Percentiles rank a stretch among this genome's conserved stretches.
These are phyloP conservation scores for Wickerhamomyces tratensis DNA, from an alignment of 805 yeast species.

Conservation along the genomic window DNA sequence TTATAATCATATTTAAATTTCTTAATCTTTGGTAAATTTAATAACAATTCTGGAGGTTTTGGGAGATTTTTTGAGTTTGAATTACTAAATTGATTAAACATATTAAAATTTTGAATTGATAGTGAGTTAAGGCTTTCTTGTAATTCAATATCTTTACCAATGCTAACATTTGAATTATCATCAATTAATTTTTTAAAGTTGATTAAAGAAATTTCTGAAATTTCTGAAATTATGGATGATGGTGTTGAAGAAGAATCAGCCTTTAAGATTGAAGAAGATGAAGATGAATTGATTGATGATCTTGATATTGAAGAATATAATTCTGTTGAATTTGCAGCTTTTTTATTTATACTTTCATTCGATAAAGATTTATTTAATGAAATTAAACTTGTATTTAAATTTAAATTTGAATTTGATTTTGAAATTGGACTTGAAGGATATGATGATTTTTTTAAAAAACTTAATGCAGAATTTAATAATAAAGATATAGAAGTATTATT, in stretches of 20 bases:
- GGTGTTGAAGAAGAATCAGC: neutral
- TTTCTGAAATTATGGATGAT: conserved; percentile 4
- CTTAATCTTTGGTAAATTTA: conserved; percentile 33
- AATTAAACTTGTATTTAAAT: too few species aligned
- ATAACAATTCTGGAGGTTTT: conserved; percentile 35
- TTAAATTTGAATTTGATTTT: neutral
- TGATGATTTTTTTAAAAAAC: conserved; percentile 13
- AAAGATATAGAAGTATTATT: conserved; percentile 5
- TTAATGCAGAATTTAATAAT: conserved; percentile 10
- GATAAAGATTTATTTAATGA: too few species aligned
- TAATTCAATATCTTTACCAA: too few species aligned
- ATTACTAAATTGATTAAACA: too few species aligned
- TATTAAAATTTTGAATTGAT: too few species aligned
- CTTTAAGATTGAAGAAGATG: neutral
- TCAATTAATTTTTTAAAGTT: too few species aligned
- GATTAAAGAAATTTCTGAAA: conserved; percentile 10
- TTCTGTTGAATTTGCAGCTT: too few species aligned
- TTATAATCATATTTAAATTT: conserved; percentile 39
- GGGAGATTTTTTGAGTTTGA: conserved; percentile 18
- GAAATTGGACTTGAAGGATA: neutral
- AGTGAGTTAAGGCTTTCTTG: too few species aligned
- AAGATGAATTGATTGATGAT: neutral
- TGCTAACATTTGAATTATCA: neutral
- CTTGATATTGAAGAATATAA: too few species aligned
- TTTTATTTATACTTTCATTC: too few species aligned